Percentiles rank a stretch among this genome's conserved stretches.
These are phyloP conservation scores for Metschnikowia lunata DNA, from an alignment of 805 yeast species.

Conservation along the genomic window DNA sequence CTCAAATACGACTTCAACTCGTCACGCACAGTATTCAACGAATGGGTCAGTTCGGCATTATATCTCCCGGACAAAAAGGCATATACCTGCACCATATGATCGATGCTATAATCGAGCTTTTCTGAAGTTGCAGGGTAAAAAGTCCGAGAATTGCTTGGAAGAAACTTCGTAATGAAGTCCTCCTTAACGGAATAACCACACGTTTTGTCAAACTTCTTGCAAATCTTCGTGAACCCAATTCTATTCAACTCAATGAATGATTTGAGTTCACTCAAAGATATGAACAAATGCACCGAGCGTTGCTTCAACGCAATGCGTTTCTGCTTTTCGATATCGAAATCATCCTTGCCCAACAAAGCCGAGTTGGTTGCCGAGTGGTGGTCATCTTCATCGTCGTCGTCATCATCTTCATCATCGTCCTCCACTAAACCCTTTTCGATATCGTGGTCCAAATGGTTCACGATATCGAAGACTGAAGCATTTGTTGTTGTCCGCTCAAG, in stretches of 20 bases:
- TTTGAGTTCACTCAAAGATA: slow-evolving; percentile 73
- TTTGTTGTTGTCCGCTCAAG: slow-evolving; percentile 21
- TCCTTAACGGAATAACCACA: slow-evolving; percentile 56
- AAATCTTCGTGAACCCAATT: slow-evolving; percentile 85
- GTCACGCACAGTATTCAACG: slow-evolving; percentile 36
- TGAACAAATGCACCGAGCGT: slow-evolving; percentile 61
- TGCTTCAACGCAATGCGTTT: slow-evolving; percentile 61
- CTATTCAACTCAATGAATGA: slow-evolving; percentile 79
- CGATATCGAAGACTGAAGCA: slow-evolving; percentile 26
- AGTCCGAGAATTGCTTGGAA: slow-evolving; percentile 48
- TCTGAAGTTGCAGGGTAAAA: slow-evolving; percentile 42
- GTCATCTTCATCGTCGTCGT: slow-evolving; percentile 21
- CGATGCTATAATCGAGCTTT: slow-evolving; percentile 47
- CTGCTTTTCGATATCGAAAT: slow-evolving; percentile 24
- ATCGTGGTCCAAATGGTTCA: slow-evolving; percentile 27
- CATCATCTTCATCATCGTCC: slow-evolving; percentile 31
- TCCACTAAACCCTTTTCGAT: slow-evolving; percentile 26
- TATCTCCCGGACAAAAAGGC: slow-evolving; percentile 40
- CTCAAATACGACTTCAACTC: slow-evolving; percentile 56
- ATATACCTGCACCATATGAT: slow-evolving; percentile 49
- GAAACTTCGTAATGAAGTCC: slow-evolving; percentile 46
- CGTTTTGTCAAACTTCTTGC: slow-evolving; percentile 89
- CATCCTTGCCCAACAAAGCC: slow-evolving; percentile 25
- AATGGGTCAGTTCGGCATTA: slow-evolving; percentile 47
- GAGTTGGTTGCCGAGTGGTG: slow-evolving; percentile 20